phyloP scores from a whole-genome alignment of 306 rosid genomes.

The Purshia tridentata region DNA sequence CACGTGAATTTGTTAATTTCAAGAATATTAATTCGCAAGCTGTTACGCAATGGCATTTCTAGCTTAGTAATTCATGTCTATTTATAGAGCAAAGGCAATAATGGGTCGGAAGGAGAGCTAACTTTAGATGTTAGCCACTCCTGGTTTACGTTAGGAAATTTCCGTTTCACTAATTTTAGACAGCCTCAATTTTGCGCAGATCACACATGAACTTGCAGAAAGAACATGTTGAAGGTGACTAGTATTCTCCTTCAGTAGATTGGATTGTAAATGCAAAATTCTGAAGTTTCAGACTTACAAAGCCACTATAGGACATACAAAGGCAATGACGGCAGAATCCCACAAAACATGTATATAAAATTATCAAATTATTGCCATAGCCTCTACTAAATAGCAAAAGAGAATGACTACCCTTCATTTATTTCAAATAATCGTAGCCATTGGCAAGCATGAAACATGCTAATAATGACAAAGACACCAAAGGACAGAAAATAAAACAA shows the following conservation, averaged over 20 bases:
- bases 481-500: background rate
- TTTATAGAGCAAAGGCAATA: too few species aligned
- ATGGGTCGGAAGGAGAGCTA: too few species aligned
- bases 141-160: too few species aligned
- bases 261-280: background rate
- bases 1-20: too few species aligned
- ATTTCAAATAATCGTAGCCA: background rate
- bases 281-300: background rate
- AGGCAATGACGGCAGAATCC: background rate
- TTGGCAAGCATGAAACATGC: conserved; percentile 9
- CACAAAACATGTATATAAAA: background rate
- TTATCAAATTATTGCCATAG: background rate
- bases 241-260: background rate
- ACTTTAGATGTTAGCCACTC: too few species aligned
- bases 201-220: background rate
- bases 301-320: background rate
- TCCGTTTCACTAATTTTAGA: too few species aligned
- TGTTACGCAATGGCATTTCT: too few species aligned
- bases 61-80: too few species aligned
- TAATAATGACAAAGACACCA: background rate
- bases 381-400: background rate
- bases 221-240: background rate
- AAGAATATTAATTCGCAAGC: too few species aligned
- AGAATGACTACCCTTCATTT: background rate
- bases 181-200: background rate